phyloP scores from a whole-genome alignment of 2,329 filamentous ascomycete species.

The Trichoderma sp. region DNA sequence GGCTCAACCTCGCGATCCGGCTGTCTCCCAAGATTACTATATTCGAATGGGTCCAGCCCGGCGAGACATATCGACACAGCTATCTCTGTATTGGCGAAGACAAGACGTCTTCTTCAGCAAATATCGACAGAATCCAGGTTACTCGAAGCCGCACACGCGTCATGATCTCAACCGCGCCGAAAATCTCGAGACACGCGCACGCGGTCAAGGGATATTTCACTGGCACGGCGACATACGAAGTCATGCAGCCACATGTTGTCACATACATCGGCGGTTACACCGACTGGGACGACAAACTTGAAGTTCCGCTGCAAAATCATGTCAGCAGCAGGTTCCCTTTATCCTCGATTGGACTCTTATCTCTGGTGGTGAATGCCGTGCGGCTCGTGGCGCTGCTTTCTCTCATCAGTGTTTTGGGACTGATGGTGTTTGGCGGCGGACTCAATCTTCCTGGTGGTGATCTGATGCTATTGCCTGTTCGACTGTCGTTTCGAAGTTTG shows the following conservation, averaged over 20 bases:
- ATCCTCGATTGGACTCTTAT: background rate
- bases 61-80: constrained; percentile 25
- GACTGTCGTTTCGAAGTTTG: background rate
- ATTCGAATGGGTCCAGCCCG: constrained; percentile 31
- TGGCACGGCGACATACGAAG: constrained; percentile 24
- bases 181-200: constrained; percentile 26
- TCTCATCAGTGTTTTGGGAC: background rate
- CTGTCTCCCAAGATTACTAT: constrained; percentile 27
- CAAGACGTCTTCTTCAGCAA: background rate
- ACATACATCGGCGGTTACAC: constrained; percentile 30
- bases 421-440: background rate
- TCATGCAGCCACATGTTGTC: constrained; percentile 29
- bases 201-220: constrained; percentile 10
- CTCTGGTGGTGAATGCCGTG: background rate
- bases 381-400: background rate
- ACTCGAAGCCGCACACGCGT: constrained; percentile 27
- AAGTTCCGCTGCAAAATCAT: background rate
- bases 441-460: background rate
- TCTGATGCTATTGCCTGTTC: background rate
- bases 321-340: background rate
- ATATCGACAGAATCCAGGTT: background rate
- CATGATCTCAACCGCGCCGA: constrained; percentile 32
- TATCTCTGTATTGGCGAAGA: constrained; percentile 26
- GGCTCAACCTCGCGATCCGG: constrained; percentile 31
- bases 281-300: constrained; percentile 24